Evolutionary conservation across 2,329 filamentous ascomycete genomes (phyloP).

Genomic region (Pseudonectria buxi): DNA sequence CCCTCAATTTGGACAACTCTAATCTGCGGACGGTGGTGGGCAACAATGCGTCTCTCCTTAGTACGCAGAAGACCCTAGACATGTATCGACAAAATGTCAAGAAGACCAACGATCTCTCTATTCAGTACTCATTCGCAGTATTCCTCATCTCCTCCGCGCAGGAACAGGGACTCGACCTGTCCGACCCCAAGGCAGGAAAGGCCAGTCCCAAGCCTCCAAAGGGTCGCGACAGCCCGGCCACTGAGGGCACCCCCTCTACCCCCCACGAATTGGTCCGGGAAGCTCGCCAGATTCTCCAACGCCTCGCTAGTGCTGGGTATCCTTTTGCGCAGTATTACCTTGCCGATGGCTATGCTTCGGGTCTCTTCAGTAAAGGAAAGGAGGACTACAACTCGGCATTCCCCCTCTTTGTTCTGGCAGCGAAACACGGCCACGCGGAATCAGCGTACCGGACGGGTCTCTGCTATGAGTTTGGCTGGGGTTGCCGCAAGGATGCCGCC

Average conservation of each 20-base stretch:
- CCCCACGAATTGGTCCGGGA: conserved; percentile 71
- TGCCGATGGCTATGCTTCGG: conserved; percentile 87
- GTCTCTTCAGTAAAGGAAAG: conserved; percentile 90
- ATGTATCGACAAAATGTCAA: conserved; percentile 98
- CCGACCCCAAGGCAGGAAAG: conserved; percentile 40
- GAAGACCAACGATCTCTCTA: conserved; percentile 84
- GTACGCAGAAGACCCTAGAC: conserved; percentile 87
- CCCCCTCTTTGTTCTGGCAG: conserved; percentile 83
- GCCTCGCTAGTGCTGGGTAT: conserved; percentile 78
- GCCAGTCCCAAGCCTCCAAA: conserved; percentile 40
- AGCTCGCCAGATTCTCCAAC: conserved; percentile 82
- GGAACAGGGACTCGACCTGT: conserved; percentile 58
- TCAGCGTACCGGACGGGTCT: conserved; percentile 88
- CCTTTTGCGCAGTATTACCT: conserved; percentile 98
- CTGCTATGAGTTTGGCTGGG: conserved; percentile 98
- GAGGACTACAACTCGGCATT: conserved; percentile 89
- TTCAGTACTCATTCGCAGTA: conserved; percentile 94
- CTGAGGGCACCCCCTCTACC: conserved; percentile 41
- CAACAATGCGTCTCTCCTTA: conserved; percentile 83
- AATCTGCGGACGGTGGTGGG: conserved; percentile 73
- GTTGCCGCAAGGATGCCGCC: conserved; percentile 77
- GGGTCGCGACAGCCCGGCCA: conserved; percentile 40
- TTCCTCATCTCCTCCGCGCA: conserved; percentile 88
- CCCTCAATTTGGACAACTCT: conserved; percentile 72
- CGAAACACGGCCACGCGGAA: conserved; percentile 95